A percentile compares a stretch with the other conserved stretches of the same genome.
phyloP scores from a whole-genome alignment of 1,139 yeast species.

The Debaryomyces robertsiae region DNA sequence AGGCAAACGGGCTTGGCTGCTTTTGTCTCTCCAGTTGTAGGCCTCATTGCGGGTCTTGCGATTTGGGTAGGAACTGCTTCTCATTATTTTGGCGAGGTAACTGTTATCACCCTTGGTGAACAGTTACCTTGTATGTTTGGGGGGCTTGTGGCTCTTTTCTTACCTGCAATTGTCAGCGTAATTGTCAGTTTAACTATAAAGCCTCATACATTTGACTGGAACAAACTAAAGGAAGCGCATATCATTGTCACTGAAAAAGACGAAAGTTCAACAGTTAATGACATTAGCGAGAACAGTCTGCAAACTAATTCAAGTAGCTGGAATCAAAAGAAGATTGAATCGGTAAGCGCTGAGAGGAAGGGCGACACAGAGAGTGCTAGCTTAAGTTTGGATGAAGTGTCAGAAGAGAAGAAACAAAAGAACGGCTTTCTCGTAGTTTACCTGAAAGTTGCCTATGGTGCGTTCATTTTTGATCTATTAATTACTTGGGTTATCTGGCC shows the following conservation, averaged over 20 bases:
- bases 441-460: constrained; percentile 33
- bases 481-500: constrained; percentile 49
- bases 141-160: constrained; percentile 32
- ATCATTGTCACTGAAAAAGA: constrained; percentile 19
- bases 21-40: constrained; percentile 28
- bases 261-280: not conserved
- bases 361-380: too few species aligned
- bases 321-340: not conserved
- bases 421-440: constrained; percentile 20
- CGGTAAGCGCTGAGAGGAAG: not conserved
- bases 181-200: constrained; percentile 28
- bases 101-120: constrained; percentile 27
- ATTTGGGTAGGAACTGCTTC: constrained; percentile 32
- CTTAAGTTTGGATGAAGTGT: constrained; percentile 1
- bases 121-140: constrained; percentile 38
- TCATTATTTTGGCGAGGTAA: constrained; percentile 27
- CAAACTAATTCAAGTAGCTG: not conserved
- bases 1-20: constrained; percentile 33
- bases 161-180: constrained; percentile 33
- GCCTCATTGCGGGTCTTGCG: constrained; percentile 25
- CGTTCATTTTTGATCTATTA: constrained; percentile 29
- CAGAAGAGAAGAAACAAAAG: constrained; percentile 9
- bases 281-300: not conserved
- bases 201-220: constrained; percentile 38
- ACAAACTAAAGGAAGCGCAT: constrained; percentile 24